Evolutionary conservation across 2,329 filamentous ascomycete species (phyloP).

Genomic region (Colletotrichum tofieldiae): DNA sequence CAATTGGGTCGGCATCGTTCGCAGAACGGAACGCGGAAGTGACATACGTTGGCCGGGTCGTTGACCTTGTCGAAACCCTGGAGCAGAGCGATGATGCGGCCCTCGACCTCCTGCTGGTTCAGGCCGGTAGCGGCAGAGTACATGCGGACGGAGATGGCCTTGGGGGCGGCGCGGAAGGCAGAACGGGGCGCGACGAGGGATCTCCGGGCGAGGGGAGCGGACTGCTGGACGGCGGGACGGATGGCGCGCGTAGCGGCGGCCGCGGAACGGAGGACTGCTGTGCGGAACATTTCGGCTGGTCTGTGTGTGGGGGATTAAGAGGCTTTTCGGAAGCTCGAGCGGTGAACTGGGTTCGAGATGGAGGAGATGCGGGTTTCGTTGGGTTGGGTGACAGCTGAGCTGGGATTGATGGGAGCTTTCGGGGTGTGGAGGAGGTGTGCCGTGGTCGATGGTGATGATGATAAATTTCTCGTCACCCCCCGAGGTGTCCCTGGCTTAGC

Average conservation of each 20-base stretch:
- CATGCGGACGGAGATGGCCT: constrained; percentile 79
- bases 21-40: background rate
- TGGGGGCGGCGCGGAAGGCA: constrained; percentile 70
- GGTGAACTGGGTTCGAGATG: constrained; percentile 20
- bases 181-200: constrained; percentile 74
- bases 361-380: constrained; percentile 23
- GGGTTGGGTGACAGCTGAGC: constrained; percentile 20
- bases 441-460: constrained; percentile 42
- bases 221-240: constrained; percentile 70
- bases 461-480: constrained; percentile 46
- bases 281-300: constrained; percentile 84
- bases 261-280: constrained; percentile 85
- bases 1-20: background rate
- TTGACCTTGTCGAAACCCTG: constrained; percentile 98
- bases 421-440: constrained; percentile 35
- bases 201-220: constrained; percentile 62
- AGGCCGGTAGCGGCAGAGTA: constrained; percentile 89
- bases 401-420: constrained; percentile 33
- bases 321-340: constrained; percentile 17
- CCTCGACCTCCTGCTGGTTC: constrained; percentile 87
- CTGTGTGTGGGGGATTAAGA: constrained; percentile 15
- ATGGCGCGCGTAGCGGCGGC: constrained; percentile 69
- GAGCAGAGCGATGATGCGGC: constrained; percentile 91
- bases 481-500: constrained; percentile 38
- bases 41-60: constrained; percentile 74